Evolutionary conservation across 1,284 basidiomycete species (phyloP).

Genomic region (Porphyrellus sp.): DNA sequence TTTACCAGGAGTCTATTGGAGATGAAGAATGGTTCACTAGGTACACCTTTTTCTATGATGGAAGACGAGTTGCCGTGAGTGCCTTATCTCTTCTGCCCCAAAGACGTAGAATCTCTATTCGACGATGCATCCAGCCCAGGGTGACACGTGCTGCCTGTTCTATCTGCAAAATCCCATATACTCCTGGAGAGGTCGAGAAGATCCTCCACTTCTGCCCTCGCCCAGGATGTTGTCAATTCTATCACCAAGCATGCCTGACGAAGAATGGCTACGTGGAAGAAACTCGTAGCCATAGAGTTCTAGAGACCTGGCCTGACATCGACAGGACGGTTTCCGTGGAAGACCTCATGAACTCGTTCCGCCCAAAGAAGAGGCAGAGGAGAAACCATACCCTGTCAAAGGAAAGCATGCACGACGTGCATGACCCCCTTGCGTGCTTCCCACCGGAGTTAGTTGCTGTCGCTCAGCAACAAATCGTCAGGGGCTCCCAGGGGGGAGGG

Average conservation of each 20-base stretch:
- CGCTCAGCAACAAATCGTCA: slow-evolving; percentile 48
- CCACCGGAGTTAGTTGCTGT: slow-evolving; percentile 37
- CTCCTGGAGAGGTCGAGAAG: slow-evolving; percentile 33
- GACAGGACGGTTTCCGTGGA: slow-evolving; percentile 12
- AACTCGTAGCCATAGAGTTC: neutral
- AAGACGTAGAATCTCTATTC: neutral
- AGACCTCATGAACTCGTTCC: neutral
- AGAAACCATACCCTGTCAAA: neutral
- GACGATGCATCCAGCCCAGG: slow-evolving; percentile 33
- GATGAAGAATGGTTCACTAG: slow-evolving; percentile 41
- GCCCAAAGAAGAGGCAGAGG: slow-evolving; percentile 28
- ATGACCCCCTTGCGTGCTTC: slow-evolving; percentile 26
- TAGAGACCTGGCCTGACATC: slow-evolving; percentile 17
- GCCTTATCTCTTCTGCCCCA: neutral
- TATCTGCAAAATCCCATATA: slow-evolving; percentile 42
- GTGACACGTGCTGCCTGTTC: slow-evolving; percentile 34
- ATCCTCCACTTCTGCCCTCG: slow-evolving; percentile 53
- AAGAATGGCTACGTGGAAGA: slow-evolving; percentile 33
- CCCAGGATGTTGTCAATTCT: slow-evolving; percentile 41
- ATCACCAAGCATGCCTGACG: slow-evolving; percentile 44
- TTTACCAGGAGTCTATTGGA: slow-evolving; percentile 38
- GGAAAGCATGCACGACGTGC: neutral
- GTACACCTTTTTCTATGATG: slow-evolving; percentile 39
- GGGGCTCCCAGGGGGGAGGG: slow-evolving; percentile 39
- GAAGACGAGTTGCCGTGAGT: slow-evolving; percentile 35